Evolutionary conservation across 202 grass and related monocot species (phyloP), one percentile per base, ranked within the genome.

Genomic region (Carex arenaria): DNA sequence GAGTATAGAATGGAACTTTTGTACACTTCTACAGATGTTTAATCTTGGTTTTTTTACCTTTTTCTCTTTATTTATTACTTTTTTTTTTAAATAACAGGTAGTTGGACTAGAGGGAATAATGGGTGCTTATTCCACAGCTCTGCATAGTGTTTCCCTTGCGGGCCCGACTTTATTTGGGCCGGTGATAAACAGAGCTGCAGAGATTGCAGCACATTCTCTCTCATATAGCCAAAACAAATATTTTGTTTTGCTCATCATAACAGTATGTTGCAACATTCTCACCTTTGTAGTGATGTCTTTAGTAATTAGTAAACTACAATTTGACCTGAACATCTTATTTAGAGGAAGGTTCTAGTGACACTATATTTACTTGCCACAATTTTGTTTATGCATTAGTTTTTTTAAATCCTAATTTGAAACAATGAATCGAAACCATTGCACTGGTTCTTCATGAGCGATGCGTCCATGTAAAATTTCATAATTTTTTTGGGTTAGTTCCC

Each of bases 131-230:
- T 80, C 87, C 47, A 84, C 81, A 70, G 83, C 89, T 51, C 86
- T 95, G 67, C 88, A 84, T 85, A 87, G 69, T 84, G 89, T 96
- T 87, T 26, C 85, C 40, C 96, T 99, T 85, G 77, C 96, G 64
- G 96, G 96, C 11, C 96, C 90, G 77, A 99, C 93, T 80, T 78
- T 99, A 85, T 99, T 99, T 82, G 96, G 93, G n/a, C 90, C 91
- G 0, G 88, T 99, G 75, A 94, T 99, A 49, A 92, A 90, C 78
- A 99, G 84, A 89, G 93, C 96, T 79, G 93, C 91, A 82, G 93
- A 94, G 84, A 92, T 92, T 85, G 91, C 96, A 31, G 85, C 84
- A 67, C 81, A 87, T 0, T 95, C 96, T 76, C 88, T 99, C 77
- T 88, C 92, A 55, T 87, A 80, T 26, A 83, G 68, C 80, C 92